phyloP scores from a whole-genome alignment of 148 eudicot genomes.

The Simmondsia chinensis region DNA sequence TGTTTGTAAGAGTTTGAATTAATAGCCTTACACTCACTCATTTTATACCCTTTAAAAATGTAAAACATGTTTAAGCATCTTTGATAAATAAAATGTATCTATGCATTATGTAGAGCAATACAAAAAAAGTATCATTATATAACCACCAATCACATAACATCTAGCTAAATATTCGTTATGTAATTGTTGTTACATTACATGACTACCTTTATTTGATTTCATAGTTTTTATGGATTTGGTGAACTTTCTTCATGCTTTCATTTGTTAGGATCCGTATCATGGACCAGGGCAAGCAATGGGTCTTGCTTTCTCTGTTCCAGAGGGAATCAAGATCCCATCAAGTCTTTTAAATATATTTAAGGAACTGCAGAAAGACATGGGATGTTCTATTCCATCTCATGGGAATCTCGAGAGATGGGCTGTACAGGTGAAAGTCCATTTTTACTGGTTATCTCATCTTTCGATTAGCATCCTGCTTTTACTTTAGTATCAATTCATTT shows the following conservation, averaged over 20 bases:
- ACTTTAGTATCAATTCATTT: neutral
- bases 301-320: constrained; percentile 88
- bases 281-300: constrained; percentile 99
- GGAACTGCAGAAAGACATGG: constrained; percentile 80
- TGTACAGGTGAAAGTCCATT: constrained; percentile 52
- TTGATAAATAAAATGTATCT: no score
- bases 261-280: constrained; percentile 86
- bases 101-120: no score
- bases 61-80: no score
- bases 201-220: neutral
- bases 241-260: no score
- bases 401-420: constrained; percentile 97
- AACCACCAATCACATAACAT: no score
- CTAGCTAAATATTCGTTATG: neutral
- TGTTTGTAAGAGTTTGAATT: no score
- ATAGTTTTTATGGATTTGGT: no score
- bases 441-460: neutral
- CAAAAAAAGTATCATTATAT: no score
- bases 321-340: constrained; percentile 74
- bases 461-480: neutral
- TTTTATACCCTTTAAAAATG: no score
- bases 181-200: neutral
- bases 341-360: constrained; percentile 83
- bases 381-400: constrained; percentile 69
- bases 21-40: no score